Evolutionary conservation across 768 basidiomycete species (phyloP), one percentile per base, ranked within the genome.

Genomic region (Amyloporia xantha): DNA sequence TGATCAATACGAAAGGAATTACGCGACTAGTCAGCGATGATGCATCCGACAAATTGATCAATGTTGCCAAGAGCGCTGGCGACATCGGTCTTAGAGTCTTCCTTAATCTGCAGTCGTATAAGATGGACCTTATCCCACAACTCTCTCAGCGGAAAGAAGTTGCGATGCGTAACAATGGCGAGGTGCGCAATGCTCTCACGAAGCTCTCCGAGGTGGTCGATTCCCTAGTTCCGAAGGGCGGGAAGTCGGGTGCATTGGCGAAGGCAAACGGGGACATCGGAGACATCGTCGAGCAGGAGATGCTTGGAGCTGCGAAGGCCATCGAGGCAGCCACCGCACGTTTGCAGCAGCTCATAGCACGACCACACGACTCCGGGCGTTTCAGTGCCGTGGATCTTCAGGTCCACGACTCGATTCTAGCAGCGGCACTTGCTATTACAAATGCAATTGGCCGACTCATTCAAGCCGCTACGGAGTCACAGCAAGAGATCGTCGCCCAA

Each of bases 391-490:
- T 97, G 48, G 95, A 99, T 63, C 66, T 98, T 3, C 90, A 97
- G 66, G 95, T 99, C 39, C 96, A 99, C 72, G 96, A 99, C 65
- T 90, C 96, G 11, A 99, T 99, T 62, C 80, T 99, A 37, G 74
- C 86, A 12, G 85, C 95, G 6, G 91, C 96, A 4, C 78, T 98
- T 72, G 92, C 90, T 4, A 98, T 98, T 72, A 97, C 96, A 13
- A 89, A 71, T 61, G 95, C 95, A 24, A 99, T 99, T 61, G 88
- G 82, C 15, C 83, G 93, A 27, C 81, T 99, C 50, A 98, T 99
- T 63, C 80, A 87, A 64, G 95, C 96, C 7, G 96, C 96, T 19
- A 96, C 96, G 1, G 94, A 94, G 30, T 97, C 94, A 44, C 96
- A 99, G 67, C 82, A 97, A 65, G 96, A 99, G 71, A 99, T 99